These are phyloP conservation scores for Phialemoniopsis sp. DNA, from an alignment of 2,329 filamentous ascomycete genomes.

Conservation along the genomic window DNA sequence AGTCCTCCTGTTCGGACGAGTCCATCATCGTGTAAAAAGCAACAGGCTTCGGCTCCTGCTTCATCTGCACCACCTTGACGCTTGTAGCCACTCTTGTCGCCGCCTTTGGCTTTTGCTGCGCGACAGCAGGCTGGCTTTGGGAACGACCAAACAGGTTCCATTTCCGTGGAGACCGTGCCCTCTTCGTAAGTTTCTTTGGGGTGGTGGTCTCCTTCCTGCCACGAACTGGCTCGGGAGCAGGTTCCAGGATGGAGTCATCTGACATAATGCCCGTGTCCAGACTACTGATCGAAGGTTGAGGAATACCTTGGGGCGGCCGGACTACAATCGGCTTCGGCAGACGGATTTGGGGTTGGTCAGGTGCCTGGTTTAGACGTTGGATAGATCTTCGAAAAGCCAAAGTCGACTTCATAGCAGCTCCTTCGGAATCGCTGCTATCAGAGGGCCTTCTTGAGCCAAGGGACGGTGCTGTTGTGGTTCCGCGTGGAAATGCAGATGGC, in stretches of 20 bases:
- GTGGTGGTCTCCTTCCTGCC: slow-evolving; percentile 14
- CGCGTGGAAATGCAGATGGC: slow-evolving; percentile 48
- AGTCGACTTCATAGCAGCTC: slow-evolving; percentile 39
- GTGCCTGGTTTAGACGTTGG: slow-evolving; percentile 40
- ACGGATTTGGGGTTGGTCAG: slow-evolving; percentile 35
- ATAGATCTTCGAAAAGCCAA: slow-evolving; percentile 52
- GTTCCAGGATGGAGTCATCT: slow-evolving; percentile 47
- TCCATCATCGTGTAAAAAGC: slow-evolving; percentile 62
- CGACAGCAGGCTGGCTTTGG: slow-evolving; percentile 32
- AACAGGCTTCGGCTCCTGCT: slow-evolving; percentile 45
- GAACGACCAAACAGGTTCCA: slow-evolving; percentile 62
- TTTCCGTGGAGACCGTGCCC: slow-evolving; percentile 50
- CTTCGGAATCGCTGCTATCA: slow-evolving; percentile 54
- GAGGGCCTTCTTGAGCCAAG: slow-evolving; percentile 38
- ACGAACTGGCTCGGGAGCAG: slow-evolving; percentile 28
- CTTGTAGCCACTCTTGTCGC: slow-evolving; percentile 37
- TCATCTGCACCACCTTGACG: slow-evolving; percentile 42
- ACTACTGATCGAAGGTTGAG: slow-evolving; percentile 49
- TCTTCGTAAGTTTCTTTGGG: slow-evolving; percentile 53
- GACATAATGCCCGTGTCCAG: slow-evolving; percentile 53
- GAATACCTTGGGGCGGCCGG: slow-evolving; percentile 19
- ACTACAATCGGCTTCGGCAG: slow-evolving; percentile 52
- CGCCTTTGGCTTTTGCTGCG: slow-evolving; percentile 31
- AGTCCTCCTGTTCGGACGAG: slow-evolving; percentile 46
- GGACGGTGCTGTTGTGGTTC: slow-evolving; percentile 13